Base-by-base conservation (phyloP, 306 rosid species). In the Notholithocarpus densiflorus region DNA sequence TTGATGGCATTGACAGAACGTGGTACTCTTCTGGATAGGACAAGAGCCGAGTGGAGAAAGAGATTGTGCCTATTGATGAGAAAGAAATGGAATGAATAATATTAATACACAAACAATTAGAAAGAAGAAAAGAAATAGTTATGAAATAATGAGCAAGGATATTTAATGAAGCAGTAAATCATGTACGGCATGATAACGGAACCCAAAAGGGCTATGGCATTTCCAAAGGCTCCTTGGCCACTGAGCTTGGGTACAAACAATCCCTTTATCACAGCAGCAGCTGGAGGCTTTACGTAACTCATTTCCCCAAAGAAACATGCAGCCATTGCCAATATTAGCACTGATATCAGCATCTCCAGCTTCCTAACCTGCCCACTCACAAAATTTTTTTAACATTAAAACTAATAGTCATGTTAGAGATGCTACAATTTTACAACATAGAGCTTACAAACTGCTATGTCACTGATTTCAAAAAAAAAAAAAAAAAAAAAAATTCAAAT, bases 231-330 rank as follows among this genome's bases (percentile, higher is more conserved):
- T 4, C 87, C 91, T 1, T 88, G 73, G 60, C 94, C 97, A 0
- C 21, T 76, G 71, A 92, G 91, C 81, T 89, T 90, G 0, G 98
- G 98, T 8, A 89, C 53, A 20, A 94, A 92, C 97, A 94, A 81
- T 21, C 92, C 89, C 40, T 88, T 31, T 0, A 86, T 5, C 53
- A 88, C 87, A 0, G 57, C 84, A 20, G 77, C 68, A 2, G 95
- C 86, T 0, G 97, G 89, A 7, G 98, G 97, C 78, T 88, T 92
- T 0, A 91, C 97, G 21, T 76, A 91, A 73, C 95, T 68, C 97
- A 91, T 82, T 81, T 92, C 98, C n/a, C 90, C 97, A 65, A 92
- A 92, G 90, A 94, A 94, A 71, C 98, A 94, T 34, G 88, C 98
- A 2, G 92, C 98, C 95, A 94, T 89, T 55, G 85, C 32, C 64